Evolutionary conservation across 2,329 filamentous ascomycete genomes (phyloP).

Genomic region (Mycosphaerelloides madeirae): DNA sequence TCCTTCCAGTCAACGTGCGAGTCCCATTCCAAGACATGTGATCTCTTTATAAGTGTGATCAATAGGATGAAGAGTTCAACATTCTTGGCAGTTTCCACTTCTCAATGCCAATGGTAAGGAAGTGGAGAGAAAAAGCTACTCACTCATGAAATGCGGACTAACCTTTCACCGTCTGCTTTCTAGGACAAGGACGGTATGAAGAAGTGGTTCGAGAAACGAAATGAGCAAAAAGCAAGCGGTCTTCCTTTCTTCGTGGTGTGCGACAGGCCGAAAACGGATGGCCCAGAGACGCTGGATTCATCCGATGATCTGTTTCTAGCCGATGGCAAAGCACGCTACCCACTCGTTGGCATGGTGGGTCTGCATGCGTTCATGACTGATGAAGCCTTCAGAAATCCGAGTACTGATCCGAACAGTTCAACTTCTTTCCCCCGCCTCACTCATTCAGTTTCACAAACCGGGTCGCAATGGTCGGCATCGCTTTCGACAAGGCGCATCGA

Average conservation of each 20-base stretch:
- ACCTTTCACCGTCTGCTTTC: background rate
- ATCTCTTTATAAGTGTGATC: background rate
- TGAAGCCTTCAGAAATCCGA: too few relatives aligned
- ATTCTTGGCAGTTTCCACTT: background rate
- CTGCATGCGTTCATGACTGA: too few relatives aligned
- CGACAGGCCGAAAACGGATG: background rate
- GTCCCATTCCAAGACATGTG: too few relatives aligned
- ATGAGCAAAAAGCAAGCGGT: background rate
- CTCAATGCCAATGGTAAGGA: background rate
- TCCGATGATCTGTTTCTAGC: background rate
- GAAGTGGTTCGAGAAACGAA: background rate
- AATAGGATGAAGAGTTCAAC: background rate
- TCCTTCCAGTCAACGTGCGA: too few relatives aligned
- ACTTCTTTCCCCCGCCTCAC: background rate
- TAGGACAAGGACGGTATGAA: background rate
- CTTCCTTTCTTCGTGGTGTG: background rate
- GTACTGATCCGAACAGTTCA: too few relatives aligned
- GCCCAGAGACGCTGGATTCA: background rate
- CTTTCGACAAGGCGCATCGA: conserved; percentile 1
- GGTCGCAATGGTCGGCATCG: background rate
- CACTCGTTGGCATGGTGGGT: background rate
- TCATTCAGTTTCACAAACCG: background rate
- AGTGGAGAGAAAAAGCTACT: background rate
- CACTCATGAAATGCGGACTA: background rate
- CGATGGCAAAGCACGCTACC: background rate